These are phyloP conservation scores for Coemansia sp. DNA, from an alignment of 192 early-diverging fungal genomes.

Conservation along the genomic window DNA sequence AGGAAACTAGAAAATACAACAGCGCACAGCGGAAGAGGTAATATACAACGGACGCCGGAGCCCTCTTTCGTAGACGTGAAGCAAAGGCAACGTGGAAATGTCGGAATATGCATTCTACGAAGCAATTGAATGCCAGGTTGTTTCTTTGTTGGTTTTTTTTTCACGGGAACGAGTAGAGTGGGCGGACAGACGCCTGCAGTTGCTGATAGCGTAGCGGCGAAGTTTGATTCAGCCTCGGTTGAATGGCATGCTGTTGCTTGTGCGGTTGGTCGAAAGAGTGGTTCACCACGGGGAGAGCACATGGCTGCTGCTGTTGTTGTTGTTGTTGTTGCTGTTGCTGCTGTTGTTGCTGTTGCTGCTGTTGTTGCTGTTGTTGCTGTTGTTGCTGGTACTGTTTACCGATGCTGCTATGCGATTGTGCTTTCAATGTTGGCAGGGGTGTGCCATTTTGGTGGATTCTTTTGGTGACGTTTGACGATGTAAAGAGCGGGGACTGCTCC, in stretches of 20 bases:
- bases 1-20: constrained; percentile 2
- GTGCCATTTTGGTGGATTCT: not conserved
- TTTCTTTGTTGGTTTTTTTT: not conserved
- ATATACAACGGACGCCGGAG: constrained; percentile 9
- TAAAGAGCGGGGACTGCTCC: constrained; percentile 51
- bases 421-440: not conserved
- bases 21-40: constrained; percentile 10
- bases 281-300: not conserved
- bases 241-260: not conserved
- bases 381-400: not conserved
- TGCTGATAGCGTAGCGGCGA: constrained; percentile 3
- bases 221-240: not conserved
- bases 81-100: not conserved
- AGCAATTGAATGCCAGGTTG: too few relatives aligned
- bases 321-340: too few relatives aligned
- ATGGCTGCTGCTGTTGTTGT: not conserved
- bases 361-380: not conserved
- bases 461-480: constrained; percentile 3
- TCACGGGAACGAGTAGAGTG: constrained; percentile 9
- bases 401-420: not conserved
- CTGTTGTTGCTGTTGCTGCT: not conserved
- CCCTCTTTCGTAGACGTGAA: too few relatives aligned
- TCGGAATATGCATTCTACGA: not conserved
- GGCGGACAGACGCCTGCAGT: not conserved
- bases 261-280: not conserved